phyloP scores from a whole-genome alignment of 345 rosid genomes.

The Gossypium rotundifolium region DNA sequence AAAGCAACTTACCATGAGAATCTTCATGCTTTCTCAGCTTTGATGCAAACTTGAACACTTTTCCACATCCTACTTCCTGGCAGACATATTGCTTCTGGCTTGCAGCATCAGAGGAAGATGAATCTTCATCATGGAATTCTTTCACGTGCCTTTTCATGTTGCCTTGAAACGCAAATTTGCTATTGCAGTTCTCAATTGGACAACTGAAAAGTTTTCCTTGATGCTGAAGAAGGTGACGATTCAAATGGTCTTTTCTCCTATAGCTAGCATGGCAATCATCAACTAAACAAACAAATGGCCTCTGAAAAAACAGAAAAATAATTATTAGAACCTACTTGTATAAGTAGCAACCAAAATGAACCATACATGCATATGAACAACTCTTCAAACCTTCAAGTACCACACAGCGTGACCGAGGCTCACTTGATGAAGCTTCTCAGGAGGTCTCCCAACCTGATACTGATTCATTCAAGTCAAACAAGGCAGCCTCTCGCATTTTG shows the following conservation, averaged over 20 bases:
- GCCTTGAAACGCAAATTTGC: conserved; percentile 40
- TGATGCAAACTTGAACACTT: conserved; percentile 59
- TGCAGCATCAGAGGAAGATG: conserved; percentile 8
- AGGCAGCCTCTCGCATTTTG: conserved; percentile 91
- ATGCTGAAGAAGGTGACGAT: conserved; percentile 67
- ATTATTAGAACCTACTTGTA: background rate
- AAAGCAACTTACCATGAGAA: conserved; percentile 55
- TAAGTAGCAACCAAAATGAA: background rate
- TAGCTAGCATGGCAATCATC: conserved; percentile 69
- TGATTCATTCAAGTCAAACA: conserved; percentile 61
- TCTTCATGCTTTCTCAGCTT: conserved; percentile 59
- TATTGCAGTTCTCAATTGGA: conserved; percentile 46
- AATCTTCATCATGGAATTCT: conserved; percentile 36
- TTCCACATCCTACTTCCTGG: conserved; percentile 72
- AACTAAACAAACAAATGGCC: conserved; percentile 58
- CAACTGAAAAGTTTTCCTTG: conserved; percentile 74
- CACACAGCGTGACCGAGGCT: conserved; percentile 76
- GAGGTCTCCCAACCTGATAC: conserved; percentile 99
- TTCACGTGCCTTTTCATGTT: conserved; percentile 62
- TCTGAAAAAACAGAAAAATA: conserved; percentile 31
- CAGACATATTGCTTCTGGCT: conserved; percentile 43
- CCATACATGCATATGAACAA: background rate
- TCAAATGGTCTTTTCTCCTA: conserved; percentile 85
- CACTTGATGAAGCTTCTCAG: conserved; percentile 96
- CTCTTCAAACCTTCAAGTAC: conserved; percentile 37